Evolutionary conservation across 1,139 yeast species (phyloP).

Genomic region (Scheffersomyces parashehatae): DNA sequence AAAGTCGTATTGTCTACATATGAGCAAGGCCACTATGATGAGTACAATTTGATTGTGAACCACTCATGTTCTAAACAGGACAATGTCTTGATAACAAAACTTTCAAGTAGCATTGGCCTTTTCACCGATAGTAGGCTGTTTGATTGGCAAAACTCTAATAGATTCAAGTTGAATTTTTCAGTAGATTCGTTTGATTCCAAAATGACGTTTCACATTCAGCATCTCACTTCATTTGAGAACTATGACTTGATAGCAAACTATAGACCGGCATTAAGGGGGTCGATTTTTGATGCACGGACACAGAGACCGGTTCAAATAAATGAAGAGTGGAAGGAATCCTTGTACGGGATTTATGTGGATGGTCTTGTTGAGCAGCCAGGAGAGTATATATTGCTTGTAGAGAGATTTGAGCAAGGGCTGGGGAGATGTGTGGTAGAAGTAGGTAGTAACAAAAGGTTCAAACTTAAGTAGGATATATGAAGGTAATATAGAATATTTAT

Average conservation of each 20-base stretch:
- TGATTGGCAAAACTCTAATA: slow-evolving; percentile 40
- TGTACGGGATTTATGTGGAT: slow-evolving; percentile 48
- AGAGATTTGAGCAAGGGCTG: slow-evolving; percentile 49
- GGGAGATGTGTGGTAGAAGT: slow-evolving; percentile 40
- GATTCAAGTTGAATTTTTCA: slow-evolving; percentile 34
- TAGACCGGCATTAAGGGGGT: slow-evolving; percentile 45
- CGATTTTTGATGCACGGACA: slow-evolving; percentile 36
- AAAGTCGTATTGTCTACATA: slow-evolving; percentile 36
- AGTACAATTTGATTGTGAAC: slow-evolving; percentile 14
- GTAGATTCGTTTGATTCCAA: slow-evolving; percentile 20
- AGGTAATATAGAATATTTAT: too few species aligned
- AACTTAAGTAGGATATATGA: not conserved
- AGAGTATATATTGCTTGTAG: slow-evolving; percentile 41
- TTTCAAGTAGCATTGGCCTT: slow-evolving; percentile 35
- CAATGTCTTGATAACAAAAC: slow-evolving; percentile 16
- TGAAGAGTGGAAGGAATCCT: slow-evolving; percentile 41
- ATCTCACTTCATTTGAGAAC: slow-evolving; percentile 17
- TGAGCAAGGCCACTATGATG: slow-evolving; percentile 12
- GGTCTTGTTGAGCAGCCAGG: slow-evolving; percentile 27
- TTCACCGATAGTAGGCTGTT: slow-evolving; percentile 25
- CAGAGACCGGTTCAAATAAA: slow-evolving; percentile 32
- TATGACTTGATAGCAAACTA: slow-evolving; percentile 28
- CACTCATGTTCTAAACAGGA: slow-evolving; percentile 4
- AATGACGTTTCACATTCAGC: slow-evolving; percentile 28
- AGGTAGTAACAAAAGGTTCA: slow-evolving; percentile 25